These are phyloP conservation scores for Biscogniauxia sp. DNA, from an alignment of 2,329 filamentous ascomycete species.

Conservation along the genomic window DNA sequence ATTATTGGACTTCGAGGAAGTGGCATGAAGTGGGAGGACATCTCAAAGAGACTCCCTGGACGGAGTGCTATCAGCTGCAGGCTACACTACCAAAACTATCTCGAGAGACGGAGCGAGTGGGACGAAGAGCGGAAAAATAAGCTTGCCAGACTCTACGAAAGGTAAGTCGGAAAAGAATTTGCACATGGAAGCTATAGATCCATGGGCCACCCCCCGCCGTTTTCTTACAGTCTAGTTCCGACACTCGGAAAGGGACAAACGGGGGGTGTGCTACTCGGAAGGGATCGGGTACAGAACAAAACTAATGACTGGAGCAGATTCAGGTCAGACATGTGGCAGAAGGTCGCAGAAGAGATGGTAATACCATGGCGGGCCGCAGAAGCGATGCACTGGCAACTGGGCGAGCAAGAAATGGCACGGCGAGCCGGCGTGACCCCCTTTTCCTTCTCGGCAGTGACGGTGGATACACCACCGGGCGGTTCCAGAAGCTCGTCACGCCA, in stretches of 20 bases:
- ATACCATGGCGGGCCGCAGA: conserved; percentile 95
- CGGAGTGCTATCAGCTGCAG: conserved; percentile 92
- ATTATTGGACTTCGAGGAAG: conserved; percentile 88
- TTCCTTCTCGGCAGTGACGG: conserved; percentile 59
- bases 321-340: conserved; percentile 97
- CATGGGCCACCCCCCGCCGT: background rate
- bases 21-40: conserved; percentile 99
- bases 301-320: conserved; percentile 59
- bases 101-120: conserved; percentile 91
- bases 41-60: conserved; percentile 85
- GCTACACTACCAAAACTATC: conserved; percentile 94
- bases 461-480: conserved; percentile 42
- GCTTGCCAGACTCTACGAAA: conserved; percentile 88
- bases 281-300: background rate
- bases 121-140: conserved; percentile 98
- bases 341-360: conserved; percentile 90
- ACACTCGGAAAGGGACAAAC: background rate
- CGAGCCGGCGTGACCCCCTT: conserved; percentile 89
- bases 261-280: background rate
- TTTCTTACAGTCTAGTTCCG: background rate
- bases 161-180: conserved; percentile 55
- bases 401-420: conserved; percentile 89
- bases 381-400: conserved; percentile 97
- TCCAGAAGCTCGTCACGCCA: conserved; percentile 38
- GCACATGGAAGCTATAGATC: background rate